Evolutionary conservation across 768 basidiomycete species (phyloP).

Genomic region (Mycena crocata): DNA sequence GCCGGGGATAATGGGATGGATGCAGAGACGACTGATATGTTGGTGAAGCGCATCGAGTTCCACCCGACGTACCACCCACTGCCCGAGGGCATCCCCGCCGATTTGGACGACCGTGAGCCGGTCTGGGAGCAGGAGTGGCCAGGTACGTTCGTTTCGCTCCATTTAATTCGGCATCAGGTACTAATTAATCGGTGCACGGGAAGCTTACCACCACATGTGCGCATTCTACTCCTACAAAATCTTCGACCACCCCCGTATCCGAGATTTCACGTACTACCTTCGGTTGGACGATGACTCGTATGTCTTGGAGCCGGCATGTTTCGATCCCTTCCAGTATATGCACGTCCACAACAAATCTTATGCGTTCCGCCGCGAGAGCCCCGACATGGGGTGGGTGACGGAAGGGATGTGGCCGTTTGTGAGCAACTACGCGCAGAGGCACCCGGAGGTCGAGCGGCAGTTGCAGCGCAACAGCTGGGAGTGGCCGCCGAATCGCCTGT

Average conservation of each 20-base stretch:
- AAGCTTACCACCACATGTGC: conserved; percentile 40
- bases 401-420: conserved; percentile 32
- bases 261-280: conserved; percentile 34
- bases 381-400: conserved; percentile 30
- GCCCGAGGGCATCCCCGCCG: conserved; percentile 10
- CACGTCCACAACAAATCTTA: conserved; percentile 29
- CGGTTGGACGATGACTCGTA: conserved; percentile 38
- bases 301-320: conserved; percentile 27
- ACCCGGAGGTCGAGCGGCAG: conserved; percentile 23
- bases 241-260: conserved; percentile 34
- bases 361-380: conserved; percentile 18
- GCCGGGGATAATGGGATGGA: not conserved
- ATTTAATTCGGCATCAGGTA: not conserved
- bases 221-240: conserved; percentile 35
- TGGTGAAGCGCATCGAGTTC: conserved; percentile 9
- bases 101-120: not conserved
- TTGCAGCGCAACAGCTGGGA: conserved; percentile 25
- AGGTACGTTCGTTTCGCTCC: not conserved
- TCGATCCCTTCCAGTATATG: conserved; percentile 36
- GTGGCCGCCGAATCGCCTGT: conserved; percentile 9
- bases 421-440: conserved; percentile 29
- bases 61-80: conserved; percentile 6
- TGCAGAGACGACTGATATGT: not conserved
- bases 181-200: not conserved
- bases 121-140: conserved; percentile 5